Percentiles rank a stretch among this genome's conserved stretches.
Conservation (phyloP, 129 eudicot genomes). For the Helianthus annuus region HanXRQr2.0-SUNRISE NC_035449.2:6647933-6648432, state of each 20-base stretch:
- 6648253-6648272: conserved; percentile 98
- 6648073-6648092: conserved; percentile 83
- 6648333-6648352: conserved; percentile 75
- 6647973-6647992: not conserved
- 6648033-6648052: conserved; percentile 64
- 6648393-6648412: conserved; percentile 47
- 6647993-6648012: not conserved
- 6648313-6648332: conserved; percentile 84
- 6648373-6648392: conserved; percentile 84
- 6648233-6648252: conserved; percentile 92
- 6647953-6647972: too few relatives aligned
- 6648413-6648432: conserved; percentile 95
- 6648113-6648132: conserved; percentile 98
- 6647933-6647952: too few relatives aligned
- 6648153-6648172: conserved; percentile 81
- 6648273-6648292: conserved; percentile 93
- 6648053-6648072: conserved; percentile 76
- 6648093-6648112: conserved; percentile 90
- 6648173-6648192: conserved; percentile 75
- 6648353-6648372: conserved; percentile 92
- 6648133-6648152: conserved; percentile 69
- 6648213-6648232: conserved; percentile 96
- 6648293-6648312: conserved; percentile 84
- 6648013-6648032: not conserved
- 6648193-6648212: conserved; percentile 74